Conservation (phyloP, 164 flowering plant species). For the Berberis vulgaris region DNA sequence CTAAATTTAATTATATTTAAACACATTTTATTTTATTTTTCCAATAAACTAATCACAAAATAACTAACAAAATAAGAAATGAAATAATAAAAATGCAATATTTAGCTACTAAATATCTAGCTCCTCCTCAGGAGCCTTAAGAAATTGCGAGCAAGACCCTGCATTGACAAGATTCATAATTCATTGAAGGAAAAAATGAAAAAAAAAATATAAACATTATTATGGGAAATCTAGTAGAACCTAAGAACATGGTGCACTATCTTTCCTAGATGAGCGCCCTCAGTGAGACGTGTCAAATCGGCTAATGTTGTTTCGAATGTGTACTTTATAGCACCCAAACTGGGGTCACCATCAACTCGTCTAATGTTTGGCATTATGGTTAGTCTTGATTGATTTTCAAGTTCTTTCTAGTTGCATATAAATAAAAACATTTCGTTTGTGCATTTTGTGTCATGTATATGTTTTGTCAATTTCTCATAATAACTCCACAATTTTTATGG, state of each 20-base stretch:
- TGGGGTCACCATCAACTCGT: constrained; percentile 89
- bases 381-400: neutral
- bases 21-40: too few relatives aligned
- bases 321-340: constrained; percentile 67
- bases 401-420: too few relatives aligned
- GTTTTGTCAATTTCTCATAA: too few relatives aligned
- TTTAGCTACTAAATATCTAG: too few relatives aligned
- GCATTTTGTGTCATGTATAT: too few relatives aligned
- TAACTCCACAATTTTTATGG: too few relatives aligned
- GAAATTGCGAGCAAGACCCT: constrained; percentile 98
- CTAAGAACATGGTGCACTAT: constrained; percentile 23
- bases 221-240: neutral
- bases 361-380: constrained; percentile 99
- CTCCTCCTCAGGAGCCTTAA: constrained; percentile 89
- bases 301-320: constrained; percentile 90
- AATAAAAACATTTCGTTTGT: too few relatives aligned
- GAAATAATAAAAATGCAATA: too few relatives aligned
- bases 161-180: constrained; percentile 10
- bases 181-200: neutral
- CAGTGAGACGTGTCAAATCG: constrained; percentile 96
- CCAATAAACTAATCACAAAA: too few relatives aligned
- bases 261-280: constrained; percentile 99
- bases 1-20: too few relatives aligned
- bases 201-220: neutral
- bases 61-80: too few relatives aligned